Evolutionary conservation across 345 rosid genomes (phyloP).

Genomic region (Capsella bursapastoris): DNA sequence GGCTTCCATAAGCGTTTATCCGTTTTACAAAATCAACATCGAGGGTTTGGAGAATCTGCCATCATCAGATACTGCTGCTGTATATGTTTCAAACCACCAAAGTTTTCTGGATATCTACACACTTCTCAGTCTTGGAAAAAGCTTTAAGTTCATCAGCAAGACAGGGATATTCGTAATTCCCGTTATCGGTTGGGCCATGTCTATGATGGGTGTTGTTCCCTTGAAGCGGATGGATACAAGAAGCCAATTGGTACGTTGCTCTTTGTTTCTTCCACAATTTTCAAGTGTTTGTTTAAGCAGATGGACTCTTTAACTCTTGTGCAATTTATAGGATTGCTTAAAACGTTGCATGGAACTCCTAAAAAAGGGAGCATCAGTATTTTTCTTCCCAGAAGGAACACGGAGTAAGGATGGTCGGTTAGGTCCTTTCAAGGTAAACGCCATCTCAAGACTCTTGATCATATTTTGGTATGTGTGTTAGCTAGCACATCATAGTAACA

Average conservation of each 20-base stretch:
- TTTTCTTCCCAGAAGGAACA: constrained; percentile 95
- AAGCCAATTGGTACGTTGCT: constrained; percentile 77
- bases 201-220: constrained; percentile 81
- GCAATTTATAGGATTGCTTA: constrained; percentile 69
- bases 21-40: constrained; percentile 60
- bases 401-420: constrained; percentile 85
- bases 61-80: constrained; percentile 71
- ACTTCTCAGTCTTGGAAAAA: constrained; percentile 79
- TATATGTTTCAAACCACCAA: constrained; percentile 93
- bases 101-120: constrained; percentile 90
- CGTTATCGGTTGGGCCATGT: constrained; percentile 93
- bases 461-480: background rate
- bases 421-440: constrained; percentile 81
- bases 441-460: constrained; percentile 13
- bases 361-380: constrained; percentile 82
- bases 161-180: constrained; percentile 78
- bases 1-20: constrained; percentile 64
- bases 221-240: constrained; percentile 87
- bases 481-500: background rate
- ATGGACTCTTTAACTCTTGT: constrained; percentile 20
- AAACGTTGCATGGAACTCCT: constrained; percentile 81
- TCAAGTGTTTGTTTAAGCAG: background rate
- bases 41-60: constrained; percentile 89
- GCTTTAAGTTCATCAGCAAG: constrained; percentile 94
- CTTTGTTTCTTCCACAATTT: constrained; percentile 12